phyloP scores from a whole-genome alignment of 768 basidiomycete genomes.

The Cyathus striatus region DNA sequence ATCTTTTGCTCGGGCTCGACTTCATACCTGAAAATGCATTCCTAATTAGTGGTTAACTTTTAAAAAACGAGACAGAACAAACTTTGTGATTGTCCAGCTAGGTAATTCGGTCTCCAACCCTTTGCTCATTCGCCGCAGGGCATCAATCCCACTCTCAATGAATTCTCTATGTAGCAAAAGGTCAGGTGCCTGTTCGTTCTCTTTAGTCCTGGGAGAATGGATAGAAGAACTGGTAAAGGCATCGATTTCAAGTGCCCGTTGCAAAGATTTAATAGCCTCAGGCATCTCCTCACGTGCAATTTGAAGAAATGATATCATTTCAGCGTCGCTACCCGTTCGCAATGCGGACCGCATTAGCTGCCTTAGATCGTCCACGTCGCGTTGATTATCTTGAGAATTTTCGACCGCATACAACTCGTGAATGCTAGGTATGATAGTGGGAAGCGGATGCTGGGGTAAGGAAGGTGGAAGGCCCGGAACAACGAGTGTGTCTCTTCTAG shows the following conservation, averaged over 20 bases:
- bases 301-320: conserved; percentile 53
- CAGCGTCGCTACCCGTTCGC: conserved; percentile 47
- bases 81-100: conserved; percentile 71
- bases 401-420: conserved; percentile 17
- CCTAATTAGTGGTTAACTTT: neutral
- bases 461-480: no score
- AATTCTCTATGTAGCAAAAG: conserved; percentile 62
- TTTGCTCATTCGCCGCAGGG: conserved; percentile 52
- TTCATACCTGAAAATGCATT: conserved; percentile 47
- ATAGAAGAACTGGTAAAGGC: neutral
- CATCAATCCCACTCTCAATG: conserved; percentile 63
- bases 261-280: conserved; percentile 72
- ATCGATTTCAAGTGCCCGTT: conserved; percentile 50
- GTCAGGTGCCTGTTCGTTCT: conserved; percentile 21
- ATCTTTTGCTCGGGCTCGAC: conserved; percentile 61
- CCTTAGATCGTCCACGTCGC: conserved; percentile 51
- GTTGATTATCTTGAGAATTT: conserved; percentile 32
- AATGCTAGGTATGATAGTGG: conserved; percentile 19
- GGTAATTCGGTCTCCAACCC: conserved; percentile 39
- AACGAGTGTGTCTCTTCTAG: no score
- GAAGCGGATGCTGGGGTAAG: no score
- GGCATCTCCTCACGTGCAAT: conserved; percentile 62
- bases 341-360: conserved; percentile 50
- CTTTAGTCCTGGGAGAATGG: conserved; percentile 3
- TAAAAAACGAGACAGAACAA: conserved; percentile 6